Evolutionary conservation across 805 yeast species (phyloP).

Genomic region (Lipomyces chichibuensis): DNA sequence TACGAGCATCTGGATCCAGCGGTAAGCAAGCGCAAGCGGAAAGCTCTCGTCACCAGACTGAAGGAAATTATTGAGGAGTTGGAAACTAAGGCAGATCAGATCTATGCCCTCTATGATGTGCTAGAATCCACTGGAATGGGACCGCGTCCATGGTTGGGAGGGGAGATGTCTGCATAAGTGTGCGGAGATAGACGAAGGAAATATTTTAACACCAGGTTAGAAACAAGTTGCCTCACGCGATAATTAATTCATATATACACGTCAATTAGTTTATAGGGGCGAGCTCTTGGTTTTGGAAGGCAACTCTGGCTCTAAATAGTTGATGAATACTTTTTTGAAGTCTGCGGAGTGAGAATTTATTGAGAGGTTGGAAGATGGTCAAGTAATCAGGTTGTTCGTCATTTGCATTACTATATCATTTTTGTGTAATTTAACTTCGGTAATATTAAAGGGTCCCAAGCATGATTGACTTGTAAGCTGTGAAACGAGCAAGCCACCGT

Average conservation of each 20-base stretch:
- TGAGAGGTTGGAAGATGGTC: background rate
- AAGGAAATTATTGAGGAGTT: slow-evolving; percentile 25
- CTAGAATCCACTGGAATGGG: slow-evolving; percentile 11
- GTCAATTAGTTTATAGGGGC: background rate
- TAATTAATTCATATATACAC: no score
- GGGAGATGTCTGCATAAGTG: background rate
- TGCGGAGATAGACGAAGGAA: background rate
- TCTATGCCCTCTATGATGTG: slow-evolving; percentile 36
- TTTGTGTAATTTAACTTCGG: slow-evolving; percentile 1
- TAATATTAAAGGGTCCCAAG: background rate
- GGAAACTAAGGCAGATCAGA: slow-evolving; percentile 37
- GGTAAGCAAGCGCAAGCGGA: slow-evolving; percentile 29
- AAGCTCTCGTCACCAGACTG: slow-evolving; percentile 22
- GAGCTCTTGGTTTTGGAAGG: background rate
- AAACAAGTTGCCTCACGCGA: background rate
- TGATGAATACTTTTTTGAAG: background rate
- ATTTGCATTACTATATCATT: slow-evolving; percentile 2
- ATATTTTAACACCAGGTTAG: background rate
- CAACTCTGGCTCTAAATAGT: background rate
- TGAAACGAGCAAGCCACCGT: slow-evolving; percentile 18
- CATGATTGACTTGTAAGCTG: slow-evolving; percentile 13
- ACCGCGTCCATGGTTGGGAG: background rate
- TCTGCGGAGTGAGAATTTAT: background rate
- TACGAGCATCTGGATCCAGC: slow-evolving; percentile 33
- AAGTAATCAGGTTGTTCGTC: background rate